Conservation (phyloP, 2,329 filamentous ascomycete genomes). For the Fusarium heterosporum region DNA sequence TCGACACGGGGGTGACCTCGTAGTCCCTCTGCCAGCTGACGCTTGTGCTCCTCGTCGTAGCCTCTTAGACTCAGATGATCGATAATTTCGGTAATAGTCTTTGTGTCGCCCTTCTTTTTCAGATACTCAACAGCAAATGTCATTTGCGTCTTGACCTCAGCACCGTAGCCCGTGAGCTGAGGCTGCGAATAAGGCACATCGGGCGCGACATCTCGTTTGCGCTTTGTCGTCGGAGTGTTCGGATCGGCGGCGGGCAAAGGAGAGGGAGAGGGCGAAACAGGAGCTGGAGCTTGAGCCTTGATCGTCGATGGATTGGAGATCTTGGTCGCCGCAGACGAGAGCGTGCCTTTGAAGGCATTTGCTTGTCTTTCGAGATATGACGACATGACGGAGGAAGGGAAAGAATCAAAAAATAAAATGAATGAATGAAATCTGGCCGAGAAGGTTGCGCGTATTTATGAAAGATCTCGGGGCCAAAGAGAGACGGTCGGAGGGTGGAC, state of each 20-base stretch:
- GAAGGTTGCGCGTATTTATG: conserved; percentile 4
- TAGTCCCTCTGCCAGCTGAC: conserved; percentile 75
- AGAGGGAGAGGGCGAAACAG: conserved; percentile 72
- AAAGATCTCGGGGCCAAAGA: conserved; percentile 18
- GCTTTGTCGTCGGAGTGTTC: conserved; percentile 73
- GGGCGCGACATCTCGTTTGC: conserved; percentile 66
- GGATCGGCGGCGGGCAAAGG: conserved; percentile 68
- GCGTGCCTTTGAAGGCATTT: conserved; percentile 70
- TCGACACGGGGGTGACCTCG: conserved; percentile 71
- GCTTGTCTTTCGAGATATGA: conserved; percentile 74
- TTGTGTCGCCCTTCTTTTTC: conserved; percentile 74
- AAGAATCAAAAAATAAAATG: background rate
- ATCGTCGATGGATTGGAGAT: conserved; percentile 61
- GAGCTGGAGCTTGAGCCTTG: conserved; percentile 53
- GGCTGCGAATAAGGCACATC: conserved; percentile 79
- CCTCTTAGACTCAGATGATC: conserved; percentile 80
- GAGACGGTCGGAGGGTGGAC: conserved; percentile 12
- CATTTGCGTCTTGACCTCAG: conserved; percentile 87
- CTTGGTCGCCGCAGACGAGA: conserved; percentile 73
- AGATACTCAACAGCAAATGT: conserved; percentile 88
- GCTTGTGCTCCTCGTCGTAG: conserved; percentile 70
- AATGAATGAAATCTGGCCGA: conserved; percentile 14
- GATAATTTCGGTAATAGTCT: conserved; percentile 81
- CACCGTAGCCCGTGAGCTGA: conserved; percentile 78
- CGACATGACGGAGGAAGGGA: conserved; percentile 62